A percentile compares a stretch with the other conserved stretches of the same genome.
Conservation (phyloP, 73 alveolate species). For the Paramecium sexaurelia region DNA sequence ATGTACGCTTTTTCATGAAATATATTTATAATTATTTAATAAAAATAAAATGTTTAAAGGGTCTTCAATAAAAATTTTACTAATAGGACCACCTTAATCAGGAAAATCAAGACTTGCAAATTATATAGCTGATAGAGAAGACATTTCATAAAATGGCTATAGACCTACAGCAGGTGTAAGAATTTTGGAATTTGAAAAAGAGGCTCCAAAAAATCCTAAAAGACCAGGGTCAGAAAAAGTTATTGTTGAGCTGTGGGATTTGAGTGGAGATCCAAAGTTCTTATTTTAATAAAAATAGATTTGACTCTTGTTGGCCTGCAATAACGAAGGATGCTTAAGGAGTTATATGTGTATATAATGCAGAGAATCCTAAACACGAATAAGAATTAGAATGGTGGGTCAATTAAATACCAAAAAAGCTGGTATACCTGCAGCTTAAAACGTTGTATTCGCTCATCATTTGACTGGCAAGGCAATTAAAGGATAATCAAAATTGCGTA, state of each 20-base stretch:
- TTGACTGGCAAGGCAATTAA: constrained; percentile 62
- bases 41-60: background rate
- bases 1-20: background rate
- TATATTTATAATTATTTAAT: background rate
- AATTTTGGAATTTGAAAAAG: constrained; percentile 85
- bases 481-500: constrained; percentile 41
- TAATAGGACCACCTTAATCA: constrained; percentile 80
- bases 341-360: constrained; percentile 76
- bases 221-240: constrained; percentile 79
- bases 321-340: constrained; percentile 79
- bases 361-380: constrained; percentile 77
- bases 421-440: constrained; percentile 74
- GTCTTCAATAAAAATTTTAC: constrained; percentile 71
- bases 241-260: constrained; percentile 81
- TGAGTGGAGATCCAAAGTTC: constrained; percentile 66
- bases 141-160: constrained; percentile 73
- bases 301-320: constrained; percentile 87
- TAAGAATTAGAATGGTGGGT: constrained; percentile 76
- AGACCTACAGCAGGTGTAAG: constrained; percentile 79
- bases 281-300: constrained; percentile 34
- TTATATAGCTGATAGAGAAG: constrained; percentile 81
- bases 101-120: constrained; percentile 82
- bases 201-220: constrained; percentile 80
- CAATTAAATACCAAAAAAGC: constrained; percentile 77
- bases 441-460: constrained; percentile 59